Conservation (phyloP, 345 rosid species). For the Psidium friedrichsthalianum region DNA sequence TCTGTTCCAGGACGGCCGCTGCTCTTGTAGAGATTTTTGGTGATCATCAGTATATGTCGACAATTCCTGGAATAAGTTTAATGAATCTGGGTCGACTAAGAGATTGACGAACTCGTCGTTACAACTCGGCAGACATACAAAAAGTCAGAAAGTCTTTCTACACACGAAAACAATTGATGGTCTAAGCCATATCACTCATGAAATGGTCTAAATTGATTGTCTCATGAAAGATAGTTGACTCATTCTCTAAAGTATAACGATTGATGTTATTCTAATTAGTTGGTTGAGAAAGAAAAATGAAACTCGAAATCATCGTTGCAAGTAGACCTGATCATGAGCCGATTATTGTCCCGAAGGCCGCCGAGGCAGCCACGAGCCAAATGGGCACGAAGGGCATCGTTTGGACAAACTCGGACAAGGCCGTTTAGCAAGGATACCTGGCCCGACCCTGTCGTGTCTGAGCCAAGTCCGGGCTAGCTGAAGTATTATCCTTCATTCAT, state of each 20-base stretch:
- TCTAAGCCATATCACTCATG: not conserved
- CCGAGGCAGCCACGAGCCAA: not conserved
- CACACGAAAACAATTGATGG: no score
- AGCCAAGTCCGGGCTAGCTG: no score
- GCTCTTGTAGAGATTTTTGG: constrained; percentile 78
- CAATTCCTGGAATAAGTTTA: no score
- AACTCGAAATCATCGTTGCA: not conserved
- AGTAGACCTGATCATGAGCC: not conserved
- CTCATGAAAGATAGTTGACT: not conserved
- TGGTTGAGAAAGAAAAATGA: not conserved
- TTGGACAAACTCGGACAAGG: not conserved
- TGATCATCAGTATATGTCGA: no score
- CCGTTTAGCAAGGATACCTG: not conserved
- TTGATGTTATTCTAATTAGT: not conserved
- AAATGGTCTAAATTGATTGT: not conserved
- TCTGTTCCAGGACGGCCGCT: constrained; percentile 36
- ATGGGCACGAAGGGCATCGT: not conserved
- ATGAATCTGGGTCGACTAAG: no score
- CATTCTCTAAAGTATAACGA: not conserved
- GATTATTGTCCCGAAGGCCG: accelerated
- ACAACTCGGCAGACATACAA: not conserved
- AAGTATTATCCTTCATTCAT: not conserved
- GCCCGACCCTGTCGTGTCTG: no score
- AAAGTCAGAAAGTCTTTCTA: not conserved
- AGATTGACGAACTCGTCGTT: not conserved